Percentiles rank a stretch among this genome's conserved stretches.
phyloP scores from a whole-genome alignment of 2,329 filamentous ascomycete genomes.

The Lizonia empirigonia region DNA sequence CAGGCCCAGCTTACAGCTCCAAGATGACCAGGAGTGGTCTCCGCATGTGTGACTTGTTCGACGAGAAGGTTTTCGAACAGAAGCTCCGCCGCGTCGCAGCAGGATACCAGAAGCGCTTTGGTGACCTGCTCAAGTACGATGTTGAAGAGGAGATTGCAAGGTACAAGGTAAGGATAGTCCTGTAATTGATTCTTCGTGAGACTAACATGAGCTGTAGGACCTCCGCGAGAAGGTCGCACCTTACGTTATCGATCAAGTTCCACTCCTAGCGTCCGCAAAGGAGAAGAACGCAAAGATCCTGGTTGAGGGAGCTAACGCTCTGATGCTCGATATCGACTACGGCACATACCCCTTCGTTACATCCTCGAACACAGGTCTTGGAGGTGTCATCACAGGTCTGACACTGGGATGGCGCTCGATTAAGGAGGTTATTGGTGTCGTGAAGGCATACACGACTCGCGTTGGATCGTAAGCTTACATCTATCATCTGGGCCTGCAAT shows the following conservation, averaged over 20 bases:
- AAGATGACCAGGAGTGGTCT: constrained; percentile 71
- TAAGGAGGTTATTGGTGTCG: constrained; percentile 67
- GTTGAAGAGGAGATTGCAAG: constrained; percentile 70
- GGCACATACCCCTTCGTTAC: constrained; percentile 66
- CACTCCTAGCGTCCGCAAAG: constrained; percentile 67
- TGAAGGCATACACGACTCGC: constrained; percentile 71
- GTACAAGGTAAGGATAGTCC: constrained; percentile 56
- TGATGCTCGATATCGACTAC: constrained; percentile 69
- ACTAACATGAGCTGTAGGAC: constrained; percentile 37
- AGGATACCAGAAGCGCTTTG: constrained; percentile 72
- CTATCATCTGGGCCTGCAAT: background rate
- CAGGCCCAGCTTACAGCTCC: constrained; percentile 63
- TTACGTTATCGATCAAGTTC: constrained; percentile 70
- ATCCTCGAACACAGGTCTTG: constrained; percentile 64
- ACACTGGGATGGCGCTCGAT: constrained; percentile 66
- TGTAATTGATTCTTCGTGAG: background rate
- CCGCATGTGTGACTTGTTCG: constrained; percentile 69
- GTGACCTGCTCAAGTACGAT: constrained; percentile 69
- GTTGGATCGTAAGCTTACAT: constrained; percentile 51
- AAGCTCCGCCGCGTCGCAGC: constrained; percentile 67
- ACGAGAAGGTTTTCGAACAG: constrained; percentile 67
- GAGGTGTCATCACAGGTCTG: constrained; percentile 68
- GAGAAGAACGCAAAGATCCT: constrained; percentile 64
- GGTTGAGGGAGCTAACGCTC: constrained; percentile 70
- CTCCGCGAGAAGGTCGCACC: constrained; percentile 63